Base-by-base conservation (phyloP, 768 basidiomycete species). In the Calocybe gangraenosa region DNA sequence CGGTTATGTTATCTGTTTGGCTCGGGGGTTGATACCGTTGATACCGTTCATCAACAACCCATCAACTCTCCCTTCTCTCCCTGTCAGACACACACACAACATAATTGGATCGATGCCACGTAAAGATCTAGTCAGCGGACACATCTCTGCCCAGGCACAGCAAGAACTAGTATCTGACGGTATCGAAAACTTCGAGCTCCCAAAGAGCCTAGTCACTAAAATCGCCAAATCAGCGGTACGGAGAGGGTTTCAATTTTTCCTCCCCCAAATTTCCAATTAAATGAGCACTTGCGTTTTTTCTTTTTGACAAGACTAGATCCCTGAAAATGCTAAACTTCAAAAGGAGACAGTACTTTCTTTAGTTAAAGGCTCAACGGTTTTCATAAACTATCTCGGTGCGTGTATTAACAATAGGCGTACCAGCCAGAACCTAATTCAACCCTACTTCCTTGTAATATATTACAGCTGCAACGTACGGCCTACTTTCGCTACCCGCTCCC, bases 381-480 rank as follows among this genome's bases (percentile, higher is more conserved):
- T 97, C 63, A 93, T 99, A 54, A 94, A 88, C 62, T 95, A 93
- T 56, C 71, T 98, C 7, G 85, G 94, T 87, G 61, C 54, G 83
- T 68, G 18, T 17, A 13, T n/a, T 32, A 10, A 31, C n/a, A 3
- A 8, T 14, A 14, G 14, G 8, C 30, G 30, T 31, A 14, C 8
- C 17, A 5, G 6, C 34, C 7, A 5, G 34, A 35, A 35, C 34
- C 14, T 4, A n/a, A 14, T 6, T 2, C 19, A 8, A 15, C n/a
- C n/a, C 22, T 38, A 42, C 39, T 18, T 20, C 15, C n/a, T 48
- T 36, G 39, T 20, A 8, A 20, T 15, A 17, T n/a, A 19, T 37
- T 21, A 50, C 40, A 77, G 76, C 76, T 62, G 76, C 76, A 31
- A 76, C 75, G 76, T 75, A 57, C 49, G 71, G 67, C 22, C 22